Evolutionary conservation across 2,329 filamentous ascomycete genomes (phyloP).

Genomic region (Xenoacremonium recifei): DNA sequence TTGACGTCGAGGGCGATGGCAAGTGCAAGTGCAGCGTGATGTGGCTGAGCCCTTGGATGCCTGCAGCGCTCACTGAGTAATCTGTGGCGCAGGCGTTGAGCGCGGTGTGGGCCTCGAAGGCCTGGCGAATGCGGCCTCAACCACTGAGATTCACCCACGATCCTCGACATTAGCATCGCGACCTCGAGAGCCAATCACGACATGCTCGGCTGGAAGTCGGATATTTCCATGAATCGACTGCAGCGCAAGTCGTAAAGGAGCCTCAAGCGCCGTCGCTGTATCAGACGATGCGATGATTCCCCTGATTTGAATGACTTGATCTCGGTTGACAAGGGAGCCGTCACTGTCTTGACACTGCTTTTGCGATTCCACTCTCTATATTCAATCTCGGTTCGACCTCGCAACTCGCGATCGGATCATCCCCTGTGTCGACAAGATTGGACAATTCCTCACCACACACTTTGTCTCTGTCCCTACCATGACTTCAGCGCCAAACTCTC

Average conservation of each 20-base stretch:
- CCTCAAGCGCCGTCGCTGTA: not conserved
- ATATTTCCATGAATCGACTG: not conserved
- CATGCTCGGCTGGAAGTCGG: not conserved
- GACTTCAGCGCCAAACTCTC: constrained; percentile 14
- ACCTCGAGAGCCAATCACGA: not conserved
- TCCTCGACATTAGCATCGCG: not conserved
- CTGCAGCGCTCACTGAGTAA: too few relatives aligned
- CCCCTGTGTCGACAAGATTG: too few relatives aligned
- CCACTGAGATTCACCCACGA: not conserved
- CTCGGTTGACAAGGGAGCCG: too few relatives aligned
- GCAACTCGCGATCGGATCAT: too few relatives aligned
- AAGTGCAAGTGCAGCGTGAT: constrained; percentile 21
- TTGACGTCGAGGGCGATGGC: constrained; percentile 11
- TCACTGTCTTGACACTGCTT: too few relatives aligned
- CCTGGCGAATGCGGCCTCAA: not conserved
- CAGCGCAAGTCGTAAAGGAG: not conserved
- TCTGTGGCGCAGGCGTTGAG: too few relatives aligned
- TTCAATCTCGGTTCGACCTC: too few relatives aligned
- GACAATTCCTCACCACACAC: too few relatives aligned
- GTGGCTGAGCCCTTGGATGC: not conserved
- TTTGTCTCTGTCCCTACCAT: constrained; percentile 14
- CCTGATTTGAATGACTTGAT: too few relatives aligned
- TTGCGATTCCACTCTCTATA: too few relatives aligned
- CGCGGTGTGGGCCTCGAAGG: not conserved
- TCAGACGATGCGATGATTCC: not conserved